Evolutionary conservation across 2,329 filamentous ascomycete genomes (phyloP).

Genomic region (Scedosporium minutisporum): DNA sequence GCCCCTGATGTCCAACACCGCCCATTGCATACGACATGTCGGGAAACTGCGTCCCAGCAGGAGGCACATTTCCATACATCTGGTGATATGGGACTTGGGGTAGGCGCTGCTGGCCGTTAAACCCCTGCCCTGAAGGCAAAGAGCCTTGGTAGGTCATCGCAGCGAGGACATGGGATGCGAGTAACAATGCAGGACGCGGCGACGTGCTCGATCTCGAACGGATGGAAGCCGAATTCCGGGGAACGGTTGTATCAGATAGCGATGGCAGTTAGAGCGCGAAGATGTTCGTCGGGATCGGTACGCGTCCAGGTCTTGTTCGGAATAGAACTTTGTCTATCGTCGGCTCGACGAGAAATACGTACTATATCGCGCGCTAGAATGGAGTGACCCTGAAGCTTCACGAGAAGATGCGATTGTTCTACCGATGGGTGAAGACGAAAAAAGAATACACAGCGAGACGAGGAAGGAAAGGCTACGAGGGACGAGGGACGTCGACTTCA

Average conservation of each 20-base stretch:
- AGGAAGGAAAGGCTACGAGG: background rate
- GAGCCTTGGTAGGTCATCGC: conserved; percentile 27
- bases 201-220: background rate
- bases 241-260: background rate
- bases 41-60: conserved; percentile 2
- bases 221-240: background rate
- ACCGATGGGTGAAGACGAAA: background rate
- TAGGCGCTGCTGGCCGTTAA: conserved; percentile 17
- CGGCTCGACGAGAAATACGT: too few relatives aligned
- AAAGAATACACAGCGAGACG: background rate
- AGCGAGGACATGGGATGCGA: conserved; percentile 11
- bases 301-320: background rate
- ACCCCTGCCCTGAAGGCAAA: conserved; percentile 20
- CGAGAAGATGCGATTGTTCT: background rate
- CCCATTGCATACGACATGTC: conserved; percentile 2
- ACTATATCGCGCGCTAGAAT: too few relatives aligned
- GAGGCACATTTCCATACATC: conserved; percentile 2
- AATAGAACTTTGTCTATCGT: too few relatives aligned
- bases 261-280: background rate
- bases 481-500: background rate
- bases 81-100: conserved; percentile 14
- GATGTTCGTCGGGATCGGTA: background rate
- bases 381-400: too few relatives aligned
- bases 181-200: background rate
- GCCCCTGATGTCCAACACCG: conserved; percentile 4